phyloP scores from a whole-genome alignment of 768 basidiomycete genomes.

The Tephrocybe sp. region DNA sequence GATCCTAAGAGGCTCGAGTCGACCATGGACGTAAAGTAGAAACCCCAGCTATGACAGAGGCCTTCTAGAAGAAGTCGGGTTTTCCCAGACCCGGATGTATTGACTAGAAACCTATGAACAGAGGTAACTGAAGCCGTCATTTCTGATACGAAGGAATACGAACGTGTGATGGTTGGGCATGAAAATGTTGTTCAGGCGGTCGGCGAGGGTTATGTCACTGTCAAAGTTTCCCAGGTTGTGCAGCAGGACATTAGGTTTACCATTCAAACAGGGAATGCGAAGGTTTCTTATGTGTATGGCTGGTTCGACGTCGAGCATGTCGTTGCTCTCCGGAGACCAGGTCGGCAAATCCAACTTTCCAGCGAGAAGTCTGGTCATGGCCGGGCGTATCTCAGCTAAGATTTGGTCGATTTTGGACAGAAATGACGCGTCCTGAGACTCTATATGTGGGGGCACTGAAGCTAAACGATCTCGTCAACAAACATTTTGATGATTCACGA shows the following conservation, averaged over 20 bases:
- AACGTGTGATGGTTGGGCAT: constrained; percentile 44
- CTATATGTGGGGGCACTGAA: constrained; percentile 11
- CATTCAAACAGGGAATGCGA: constrained; percentile 34
- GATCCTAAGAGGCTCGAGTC: constrained; percentile 46
- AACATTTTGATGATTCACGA: background rate
- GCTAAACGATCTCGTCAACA: constrained; percentile 3
- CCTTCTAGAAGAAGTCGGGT: constrained; percentile 44
- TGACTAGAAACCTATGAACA: constrained; percentile 38
- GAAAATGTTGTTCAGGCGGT: constrained; percentile 39
- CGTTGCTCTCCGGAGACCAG: constrained; percentile 27
- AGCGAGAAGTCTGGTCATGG: constrained; percentile 29
- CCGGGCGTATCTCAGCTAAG: constrained; percentile 29
- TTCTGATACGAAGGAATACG: constrained; percentile 13
- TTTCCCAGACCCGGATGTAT: constrained; percentile 49
- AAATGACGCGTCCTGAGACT: constrained; percentile 13
- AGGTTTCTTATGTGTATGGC: constrained; percentile 26
- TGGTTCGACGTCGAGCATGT: constrained; percentile 13
- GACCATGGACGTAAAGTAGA: constrained; percentile 46
- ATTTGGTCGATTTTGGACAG: constrained; percentile 20
- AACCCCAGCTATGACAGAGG: constrained; percentile 44
- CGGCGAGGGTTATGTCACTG: constrained; percentile 27
- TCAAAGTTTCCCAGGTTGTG: constrained; percentile 40
- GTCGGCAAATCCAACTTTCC: constrained; percentile 32
- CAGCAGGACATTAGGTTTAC: constrained; percentile 40
- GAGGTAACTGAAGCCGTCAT: background rate